Evolutionary conservation across 2,329 filamentous ascomycete genomes (phyloP).

Genomic region (Penicillium sumatraense): DNA sequence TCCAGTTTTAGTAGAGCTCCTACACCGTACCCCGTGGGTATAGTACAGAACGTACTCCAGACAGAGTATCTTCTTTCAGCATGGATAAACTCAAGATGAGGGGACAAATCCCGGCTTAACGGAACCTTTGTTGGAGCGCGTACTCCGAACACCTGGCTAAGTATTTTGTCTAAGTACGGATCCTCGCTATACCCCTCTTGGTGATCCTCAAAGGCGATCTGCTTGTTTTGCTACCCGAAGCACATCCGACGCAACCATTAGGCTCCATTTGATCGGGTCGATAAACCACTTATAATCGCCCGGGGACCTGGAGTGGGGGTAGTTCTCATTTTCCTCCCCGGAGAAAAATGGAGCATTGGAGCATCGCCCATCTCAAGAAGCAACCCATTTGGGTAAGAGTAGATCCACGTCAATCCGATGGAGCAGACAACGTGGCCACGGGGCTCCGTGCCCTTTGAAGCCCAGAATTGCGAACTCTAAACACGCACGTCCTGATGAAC

Average conservation of each 20-base stretch:
- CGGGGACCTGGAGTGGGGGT: slow-evolving; percentile 6
- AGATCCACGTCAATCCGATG: slow-evolving; percentile 7
- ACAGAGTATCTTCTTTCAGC: too few relatives aligned
- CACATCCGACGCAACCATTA: background rate
- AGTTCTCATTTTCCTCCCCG: slow-evolving; percentile 5
- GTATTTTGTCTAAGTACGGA: too few relatives aligned
- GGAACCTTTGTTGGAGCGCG: slow-evolving; percentile 3
- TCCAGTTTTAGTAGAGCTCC: background rate
- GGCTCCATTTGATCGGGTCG: background rate
- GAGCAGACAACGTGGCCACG: slow-evolving; percentile 19
- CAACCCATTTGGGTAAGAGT: background rate
- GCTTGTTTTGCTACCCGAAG: slow-evolving; percentile 2
- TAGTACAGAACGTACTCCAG: background rate
- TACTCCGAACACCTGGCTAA: too few relatives aligned
- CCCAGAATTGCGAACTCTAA: slow-evolving; percentile 2
- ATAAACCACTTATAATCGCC: slow-evolving; percentile 2
- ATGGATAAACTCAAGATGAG: background rate
- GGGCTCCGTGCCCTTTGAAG: slow-evolving; percentile 6
- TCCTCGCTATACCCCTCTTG: slow-evolving; percentile 3
- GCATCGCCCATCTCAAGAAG: background rate
- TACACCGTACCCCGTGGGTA: background rate
- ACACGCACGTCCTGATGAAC: slow-evolving; percentile 2
- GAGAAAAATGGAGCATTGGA: slow-evolving; percentile 2
- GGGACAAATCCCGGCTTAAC: slow-evolving; percentile 1
- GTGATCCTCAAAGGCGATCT: background rate